Evolutionary conservation across 352 stramenopile species (phyloP).

Genomic region (Phytophthora constricta): DNA sequence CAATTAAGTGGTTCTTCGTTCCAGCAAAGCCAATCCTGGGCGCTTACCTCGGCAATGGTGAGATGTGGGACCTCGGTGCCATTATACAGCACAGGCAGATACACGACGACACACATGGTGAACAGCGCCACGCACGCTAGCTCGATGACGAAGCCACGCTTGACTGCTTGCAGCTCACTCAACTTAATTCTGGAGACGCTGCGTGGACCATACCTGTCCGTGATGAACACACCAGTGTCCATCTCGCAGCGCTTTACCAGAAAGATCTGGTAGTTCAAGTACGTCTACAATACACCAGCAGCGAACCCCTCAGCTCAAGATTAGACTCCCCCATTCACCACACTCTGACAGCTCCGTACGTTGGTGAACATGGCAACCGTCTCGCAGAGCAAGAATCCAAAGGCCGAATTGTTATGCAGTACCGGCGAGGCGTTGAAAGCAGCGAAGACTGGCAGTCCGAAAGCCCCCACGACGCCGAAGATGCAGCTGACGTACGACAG

Average conservation of each 20-base stretch:
- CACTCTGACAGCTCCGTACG: conserved; percentile 32
- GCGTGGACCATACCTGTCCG: conserved; percentile 51
- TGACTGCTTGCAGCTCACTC: conserved; percentile 47
- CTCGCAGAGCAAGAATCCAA: conserved; percentile 56
- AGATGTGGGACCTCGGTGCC: conserved; percentile 42
- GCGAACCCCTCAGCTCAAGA: not conserved
- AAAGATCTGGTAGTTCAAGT: conserved; percentile 67
- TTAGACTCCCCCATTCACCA: not conserved
- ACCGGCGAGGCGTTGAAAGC: conserved; percentile 41
- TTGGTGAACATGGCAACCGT: conserved; percentile 64
- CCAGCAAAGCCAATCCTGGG: too few species aligned
- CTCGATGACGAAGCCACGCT: conserved; percentile 59
- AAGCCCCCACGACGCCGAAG: conserved; percentile 46
- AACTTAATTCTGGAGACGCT: conserved; percentile 56
- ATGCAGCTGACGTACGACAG: conserved; percentile 50
- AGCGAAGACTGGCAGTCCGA: conserved; percentile 52
- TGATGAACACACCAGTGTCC: conserved; percentile 65
- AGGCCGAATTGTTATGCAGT: conserved; percentile 51
- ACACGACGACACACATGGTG: conserved; percentile 57
- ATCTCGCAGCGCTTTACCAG: conserved; percentile 61
- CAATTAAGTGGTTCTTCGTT: not conserved
- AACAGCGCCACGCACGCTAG: conserved; percentile 54
- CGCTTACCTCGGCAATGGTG: conserved; percentile 41
- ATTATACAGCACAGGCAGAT: conserved; percentile 59
- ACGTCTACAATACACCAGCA: conserved; percentile 43